A percentile compares a stretch with the other conserved stretches of the same genome.
Evolutionary conservation across 2,329 filamentous ascomycete genomes (phyloP).

Genomic region (Aspergillus aculeatinus): DNA sequence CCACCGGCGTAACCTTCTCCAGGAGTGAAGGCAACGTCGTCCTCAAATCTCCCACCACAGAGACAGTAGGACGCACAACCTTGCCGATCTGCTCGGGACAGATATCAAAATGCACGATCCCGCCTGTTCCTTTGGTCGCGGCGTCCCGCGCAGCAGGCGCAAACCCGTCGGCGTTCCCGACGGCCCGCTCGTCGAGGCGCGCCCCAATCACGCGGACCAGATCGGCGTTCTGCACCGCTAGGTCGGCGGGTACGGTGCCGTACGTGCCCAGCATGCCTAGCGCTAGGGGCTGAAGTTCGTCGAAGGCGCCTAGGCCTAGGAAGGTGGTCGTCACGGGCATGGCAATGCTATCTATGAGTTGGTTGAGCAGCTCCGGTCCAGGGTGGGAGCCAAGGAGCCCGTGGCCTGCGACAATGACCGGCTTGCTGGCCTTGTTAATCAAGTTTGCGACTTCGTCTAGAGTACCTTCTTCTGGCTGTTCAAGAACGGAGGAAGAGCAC

Average conservation of each 20-base stretch:
- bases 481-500: no score
- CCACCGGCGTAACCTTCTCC: slow-evolving; percentile 47
- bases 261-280: slow-evolving; percentile 98
- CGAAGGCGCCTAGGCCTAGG: slow-evolving; percentile 82
- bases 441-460: slow-evolving; percentile 75
- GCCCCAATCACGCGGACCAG: slow-evolving; percentile 87
- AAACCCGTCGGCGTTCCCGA: slow-evolving; percentile 72
- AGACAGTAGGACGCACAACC: slow-evolving; percentile 89
- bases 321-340: slow-evolving; percentile 94
- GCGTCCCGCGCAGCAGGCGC: slow-evolving; percentile 79
- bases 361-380: slow-evolving; percentile 71
- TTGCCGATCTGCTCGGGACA: slow-evolving; percentile 99
- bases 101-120: slow-evolving; percentile 93
- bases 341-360: slow-evolving; percentile 76
- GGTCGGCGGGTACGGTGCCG: slow-evolving; percentile 89
- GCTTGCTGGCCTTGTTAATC: slow-evolving; percentile 83
- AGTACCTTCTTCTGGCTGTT: slow-evolving; percentile 44
- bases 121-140: slow-evolving; percentile 75
- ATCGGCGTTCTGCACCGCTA: slow-evolving; percentile 92
- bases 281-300: slow-evolving; percentile 85
- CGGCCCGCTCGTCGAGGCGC: slow-evolving; percentile 92
- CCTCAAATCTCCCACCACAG: slow-evolving; percentile 85
- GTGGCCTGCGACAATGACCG: slow-evolving; percentile 86
- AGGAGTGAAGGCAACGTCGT: slow-evolving; percentile 71
- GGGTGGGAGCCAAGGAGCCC: slow-evolving; percentile 74